Base-by-base conservation (phyloP, 2,329 filamentous ascomycete genomes). In the Aspergillus amoenus region DNA sequence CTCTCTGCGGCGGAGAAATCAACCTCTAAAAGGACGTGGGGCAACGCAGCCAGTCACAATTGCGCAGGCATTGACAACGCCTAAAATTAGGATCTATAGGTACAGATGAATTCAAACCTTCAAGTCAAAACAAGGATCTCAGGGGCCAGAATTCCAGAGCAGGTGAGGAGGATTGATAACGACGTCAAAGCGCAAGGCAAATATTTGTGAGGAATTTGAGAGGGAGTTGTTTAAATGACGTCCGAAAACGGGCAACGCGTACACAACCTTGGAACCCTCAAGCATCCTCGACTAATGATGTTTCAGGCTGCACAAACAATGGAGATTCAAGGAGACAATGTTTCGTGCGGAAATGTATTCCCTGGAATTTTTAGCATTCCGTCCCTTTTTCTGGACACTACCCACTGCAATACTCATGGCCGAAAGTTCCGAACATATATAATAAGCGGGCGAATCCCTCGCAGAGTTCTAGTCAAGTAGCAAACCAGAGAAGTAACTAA, bases 11-110 rank as follows among this genome's bases (percentile, higher is more conserved):
- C 50, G 39, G 43, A 55, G 49, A 56, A 39, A 39, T 52, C 40
- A 27, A 54, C 53, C 48, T 27, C 52, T 30, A 47, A 42, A 46
- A 47, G 46, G 47, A 43, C 55, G 60, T 60, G 60, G 60, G 57
- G 57, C 55, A 49, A 17, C 32, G 37, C 39, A 45, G 39, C 37
- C 50, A 52, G 50, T 52, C 39, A 53, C 49, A 44, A 37, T 37
- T 21, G 22, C 42, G 46, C 43, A n/a, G 17, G 34, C 43, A n/a
- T 49, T 21, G 17, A 27, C 17, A 21, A 47, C 44, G n/a, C 11
- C 46, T 50, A 49, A 44, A 50, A 45, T 50, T 56, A 43, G 46
- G 39, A 34, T 27, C 48, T 34, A 37, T 43, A 43, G 42, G 15
- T 39, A 40, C 22, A 17, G 9, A 30, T 48, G 12, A 30, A 30